Percentiles rank a stretch among this genome's conserved stretches.
Evolutionary conservation across 2,329 filamentous ascomycete species (phyloP).

Genomic region (Trichoderma sp.): DNA sequence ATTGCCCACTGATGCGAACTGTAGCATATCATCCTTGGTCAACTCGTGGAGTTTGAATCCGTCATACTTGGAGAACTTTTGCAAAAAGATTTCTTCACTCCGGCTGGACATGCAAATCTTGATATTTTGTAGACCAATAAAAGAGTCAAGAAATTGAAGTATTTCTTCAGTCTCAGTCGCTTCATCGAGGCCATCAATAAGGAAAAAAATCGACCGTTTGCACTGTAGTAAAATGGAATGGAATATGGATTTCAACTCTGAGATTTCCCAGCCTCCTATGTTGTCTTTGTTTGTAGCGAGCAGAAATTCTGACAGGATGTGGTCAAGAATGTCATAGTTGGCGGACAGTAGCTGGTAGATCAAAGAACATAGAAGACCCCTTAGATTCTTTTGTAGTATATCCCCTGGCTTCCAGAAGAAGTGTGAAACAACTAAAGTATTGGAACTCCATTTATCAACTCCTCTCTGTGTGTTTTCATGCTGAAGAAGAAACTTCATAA

Average conservation of each 20-base stretch:
- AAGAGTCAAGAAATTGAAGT: not conserved
- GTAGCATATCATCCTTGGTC: not conserved
- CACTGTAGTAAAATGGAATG: not conserved
- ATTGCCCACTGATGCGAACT: not conserved
- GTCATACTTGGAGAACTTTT: not conserved
- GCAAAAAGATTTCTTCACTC: not conserved
- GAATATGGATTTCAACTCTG: not conserved
- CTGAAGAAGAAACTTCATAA: not conserved
- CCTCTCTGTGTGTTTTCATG: not conserved
- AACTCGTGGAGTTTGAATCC: not conserved
- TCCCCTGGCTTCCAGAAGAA: not conserved
- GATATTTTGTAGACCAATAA: not conserved
- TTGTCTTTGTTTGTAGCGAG: not conserved
- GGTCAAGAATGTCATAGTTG: too few species aligned
- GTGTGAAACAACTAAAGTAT: not conserved
- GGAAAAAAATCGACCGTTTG: not conserved
- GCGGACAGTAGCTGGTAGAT: not conserved
- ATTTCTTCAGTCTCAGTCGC: not conserved
- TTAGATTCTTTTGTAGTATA: not conserved
- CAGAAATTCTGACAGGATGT: not conserved
- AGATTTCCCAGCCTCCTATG: not conserved
- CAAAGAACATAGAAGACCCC: not conserved
- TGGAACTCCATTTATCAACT: not conserved
- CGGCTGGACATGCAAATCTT: not conserved
- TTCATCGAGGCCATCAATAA: not conserved